Percentiles rank a stretch among this genome's conserved stretches.
These are phyloP conservation scores for Echinochloa phyllopogon DNA, from an alignment of 176 grass and related monocot species.

Conservation along the genomic window DNA sequence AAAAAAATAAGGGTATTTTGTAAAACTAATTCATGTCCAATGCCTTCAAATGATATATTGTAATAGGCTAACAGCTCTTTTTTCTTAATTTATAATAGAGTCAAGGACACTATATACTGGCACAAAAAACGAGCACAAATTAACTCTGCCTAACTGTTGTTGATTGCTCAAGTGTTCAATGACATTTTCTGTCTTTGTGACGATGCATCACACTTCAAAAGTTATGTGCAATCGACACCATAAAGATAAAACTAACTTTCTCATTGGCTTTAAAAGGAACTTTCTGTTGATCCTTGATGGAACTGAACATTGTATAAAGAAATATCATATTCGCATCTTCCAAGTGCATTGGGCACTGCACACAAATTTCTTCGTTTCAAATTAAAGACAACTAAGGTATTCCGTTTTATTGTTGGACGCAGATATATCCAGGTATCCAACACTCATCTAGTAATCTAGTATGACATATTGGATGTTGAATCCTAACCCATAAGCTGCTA, in stretches of 20 bases:
- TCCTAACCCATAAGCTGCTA: neutral
- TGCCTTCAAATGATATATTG: neutral
- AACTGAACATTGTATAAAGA: neutral
- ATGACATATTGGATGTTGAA: neutral
- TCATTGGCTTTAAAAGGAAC: neutral
- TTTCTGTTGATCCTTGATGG: neutral
- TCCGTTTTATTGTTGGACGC: too few species aligned
- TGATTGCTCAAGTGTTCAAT: neutral
- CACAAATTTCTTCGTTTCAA: neutral
- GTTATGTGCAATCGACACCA: neutral
- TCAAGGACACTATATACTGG: neutral
- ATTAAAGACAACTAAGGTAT: neutral
- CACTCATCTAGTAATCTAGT: neutral
- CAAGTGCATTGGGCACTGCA: neutral
- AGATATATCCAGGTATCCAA: neutral
- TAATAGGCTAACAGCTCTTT: neutral
- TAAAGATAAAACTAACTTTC: neutral
- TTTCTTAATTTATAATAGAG: neutral
- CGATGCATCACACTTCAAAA: neutral
- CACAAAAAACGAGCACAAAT: neutral
- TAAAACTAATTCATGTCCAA: neutral
- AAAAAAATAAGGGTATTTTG: neutral
- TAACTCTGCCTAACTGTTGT: neutral
- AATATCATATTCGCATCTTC: constrained; percentile 3
- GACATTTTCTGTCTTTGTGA: constrained; percentile 2